phyloP scores from a whole-genome alignment of 805 yeast species.

The Millerago galiae region DNA sequence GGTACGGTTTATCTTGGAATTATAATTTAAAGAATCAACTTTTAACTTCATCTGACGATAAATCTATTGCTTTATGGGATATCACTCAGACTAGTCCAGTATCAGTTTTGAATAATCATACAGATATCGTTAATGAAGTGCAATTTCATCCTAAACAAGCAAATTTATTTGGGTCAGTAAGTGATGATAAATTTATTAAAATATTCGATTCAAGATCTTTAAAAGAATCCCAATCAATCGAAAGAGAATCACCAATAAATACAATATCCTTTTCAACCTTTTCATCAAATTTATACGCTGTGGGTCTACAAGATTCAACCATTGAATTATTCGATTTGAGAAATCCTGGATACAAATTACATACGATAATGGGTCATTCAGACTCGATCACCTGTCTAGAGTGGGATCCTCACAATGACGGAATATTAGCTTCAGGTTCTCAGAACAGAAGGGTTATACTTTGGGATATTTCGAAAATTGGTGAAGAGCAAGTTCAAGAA shows the following conservation, averaged over 20 bases:
- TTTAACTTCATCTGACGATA: constrained; percentile 62
- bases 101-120: constrained; percentile 33
- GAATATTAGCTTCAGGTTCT: constrained; percentile 70
- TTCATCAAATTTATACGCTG: constrained; percentile 53
- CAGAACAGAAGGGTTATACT: constrained; percentile 71
- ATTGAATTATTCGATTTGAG: constrained; percentile 62
- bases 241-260: constrained; percentile 41
- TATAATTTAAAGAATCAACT: constrained; percentile 40
- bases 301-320: constrained; percentile 65
- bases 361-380: constrained; percentile 76
- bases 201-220: constrained; percentile 47
- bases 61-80: constrained; percentile 58
- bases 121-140: constrained; percentile 66
- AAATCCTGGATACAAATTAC: constrained; percentile 41
- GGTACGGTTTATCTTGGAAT: constrained; percentile 73
- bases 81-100: constrained; percentile 26
- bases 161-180: constrained; percentile 59
- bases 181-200: constrained; percentile 57
- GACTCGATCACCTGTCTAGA: constrained; percentile 65
- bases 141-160: constrained; percentile 56
- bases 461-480: constrained; percentile 74
- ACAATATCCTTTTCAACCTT: constrained; percentile 60
- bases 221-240: constrained; percentile 20
- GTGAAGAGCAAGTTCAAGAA: constrained; percentile 79
- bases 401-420: constrained; percentile 74